These are phyloP conservation scores for Blastocystis sp. DNA, from an alignment of 352 stramenopile genomes.

Conservation along the genomic window DNA sequence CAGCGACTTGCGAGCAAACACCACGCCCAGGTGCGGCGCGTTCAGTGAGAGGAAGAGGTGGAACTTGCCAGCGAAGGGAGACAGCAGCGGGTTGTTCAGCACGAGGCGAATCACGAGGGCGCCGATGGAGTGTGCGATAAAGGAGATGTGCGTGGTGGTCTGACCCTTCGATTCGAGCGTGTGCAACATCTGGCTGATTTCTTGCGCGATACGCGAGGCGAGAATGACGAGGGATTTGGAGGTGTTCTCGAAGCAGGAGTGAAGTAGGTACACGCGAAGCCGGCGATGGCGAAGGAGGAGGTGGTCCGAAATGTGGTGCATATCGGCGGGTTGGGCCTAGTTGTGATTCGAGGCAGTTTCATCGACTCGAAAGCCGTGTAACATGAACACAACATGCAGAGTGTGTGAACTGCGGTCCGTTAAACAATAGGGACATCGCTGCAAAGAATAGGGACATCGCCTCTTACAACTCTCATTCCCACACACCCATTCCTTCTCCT, in stretches of 20 bases:
- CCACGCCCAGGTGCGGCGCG: slow-evolving; percentile 32
- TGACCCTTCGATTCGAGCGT: background rate
- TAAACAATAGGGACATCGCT: slow-evolving; percentile 36
- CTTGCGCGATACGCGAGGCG: slow-evolving; percentile 11
- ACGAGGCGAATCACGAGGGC: slow-evolving; percentile 39
- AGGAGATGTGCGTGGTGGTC: background rate
- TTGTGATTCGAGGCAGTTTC: background rate
- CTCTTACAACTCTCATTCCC: background rate
- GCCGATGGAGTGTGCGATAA: slow-evolving; percentile 54
- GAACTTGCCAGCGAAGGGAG: slow-evolving; percentile 12
- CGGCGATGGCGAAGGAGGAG: background rate
- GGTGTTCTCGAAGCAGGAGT: background rate
- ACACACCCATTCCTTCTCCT: background rate
- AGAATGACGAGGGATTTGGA: slow-evolving; percentile 13
- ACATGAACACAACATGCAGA: slow-evolving; percentile 40
- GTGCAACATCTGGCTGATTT: slow-evolving; percentile 20
- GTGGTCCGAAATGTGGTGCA: slow-evolving; percentile 3
- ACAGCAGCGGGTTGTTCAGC: slow-evolving; percentile 24
- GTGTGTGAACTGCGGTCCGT: background rate
- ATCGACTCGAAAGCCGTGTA: slow-evolving; percentile 50
- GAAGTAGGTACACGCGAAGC: slow-evolving; percentile 5
- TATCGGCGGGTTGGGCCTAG: slow-evolving; percentile 27
- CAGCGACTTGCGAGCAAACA: slow-evolving; percentile 14
- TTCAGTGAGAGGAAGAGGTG: slow-evolving; percentile 57
- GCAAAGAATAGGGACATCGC: background rate